Evolutionary conservation across 768 basidiomycete genomes (phyloP).

Genomic region (Pulveroboletus sp.): DNA sequence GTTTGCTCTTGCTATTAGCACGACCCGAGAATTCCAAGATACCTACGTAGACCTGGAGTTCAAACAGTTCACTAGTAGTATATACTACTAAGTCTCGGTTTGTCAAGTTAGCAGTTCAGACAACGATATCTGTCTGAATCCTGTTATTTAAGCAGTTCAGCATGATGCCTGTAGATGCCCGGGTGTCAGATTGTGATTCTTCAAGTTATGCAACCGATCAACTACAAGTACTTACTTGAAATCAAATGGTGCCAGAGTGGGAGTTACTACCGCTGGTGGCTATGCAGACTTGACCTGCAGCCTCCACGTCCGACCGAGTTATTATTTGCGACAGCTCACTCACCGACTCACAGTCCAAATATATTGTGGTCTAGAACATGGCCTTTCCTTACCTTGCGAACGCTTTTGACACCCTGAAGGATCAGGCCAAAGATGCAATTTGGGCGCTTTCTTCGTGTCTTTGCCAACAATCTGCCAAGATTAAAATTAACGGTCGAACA

Average conservation of each 20-base stretch:
- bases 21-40: background rate
- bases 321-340: background rate
- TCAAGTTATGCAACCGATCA: too few species aligned
- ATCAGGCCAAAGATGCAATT: slow-evolving; percentile 78
- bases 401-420: slow-evolving; percentile 57
- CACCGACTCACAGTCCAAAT: background rate
- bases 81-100: too few species aligned
- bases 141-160: too few species aligned
- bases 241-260: too few species aligned
- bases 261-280: background rate
- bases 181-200: too few species aligned
- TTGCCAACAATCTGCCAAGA: slow-evolving; percentile 76
- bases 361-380: slow-evolving; percentile 18
- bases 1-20: slow-evolving; percentile 1
- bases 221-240: too few species aligned
- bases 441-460: slow-evolving; percentile 81
- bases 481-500: slow-evolving; percentile 95
- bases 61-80: too few species aligned
- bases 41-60: background rate
- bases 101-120: too few species aligned
- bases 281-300: background rate
- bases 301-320: too few species aligned
- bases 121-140: too few species aligned
- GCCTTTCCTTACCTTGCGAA: slow-evolving; percentile 34
- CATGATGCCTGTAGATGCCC: too few species aligned